Evolutionary conservation across 768 basidiomycete genomes (phyloP), one percentile per base, ranked within the genome.

Genomic region (Mycena epipterygia): DNA sequence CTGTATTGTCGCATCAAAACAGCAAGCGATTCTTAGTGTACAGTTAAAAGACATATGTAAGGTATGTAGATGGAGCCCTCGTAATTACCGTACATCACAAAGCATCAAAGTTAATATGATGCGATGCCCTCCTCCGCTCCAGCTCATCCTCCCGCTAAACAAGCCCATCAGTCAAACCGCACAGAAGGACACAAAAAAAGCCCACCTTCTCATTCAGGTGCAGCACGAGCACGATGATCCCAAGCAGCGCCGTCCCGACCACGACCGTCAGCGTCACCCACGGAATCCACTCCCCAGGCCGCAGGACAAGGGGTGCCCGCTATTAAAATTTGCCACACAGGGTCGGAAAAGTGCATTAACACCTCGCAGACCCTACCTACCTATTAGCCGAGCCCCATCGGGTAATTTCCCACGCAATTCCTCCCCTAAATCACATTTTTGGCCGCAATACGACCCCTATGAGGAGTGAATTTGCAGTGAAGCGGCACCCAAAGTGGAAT

Each of bases 61-160:
- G n/a, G 46, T 48, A 48, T 48, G 46, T 44, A 44, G 42, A 27
- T 48, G 27, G 25, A 27, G 46, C 46, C 11, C 2, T 12, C 25
- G 1, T 27, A 8, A 5, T 44, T n/a, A 3, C 46, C 39, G 19
- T 17, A 17, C 39, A 27, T 48, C 46, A 98, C 75, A 98, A 83
- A 16, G 97, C 97, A 79, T 97, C 96, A 76, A 99, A 98, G 74
- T 99, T 99, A 80, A 99, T 97, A 76, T 95, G 93, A 81, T 98
- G 96, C n/a, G 96, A 92, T 33, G 91, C 90, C 74, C 93, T 87
- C 75, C 95, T 87, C 67, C 96, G 81, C 80, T 99, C 97, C 75
- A 93, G 78, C 81, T 99, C 97, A 79, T 99, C 97, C 78, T 98
- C 97, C 70, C 95, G 87, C 96, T 97, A 46, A 21, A 55, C 71